Evolutionary conservation across 495 filamentous ascomycete genomes (phyloP).

Genomic region (Cudoniella acicularis): DNA sequence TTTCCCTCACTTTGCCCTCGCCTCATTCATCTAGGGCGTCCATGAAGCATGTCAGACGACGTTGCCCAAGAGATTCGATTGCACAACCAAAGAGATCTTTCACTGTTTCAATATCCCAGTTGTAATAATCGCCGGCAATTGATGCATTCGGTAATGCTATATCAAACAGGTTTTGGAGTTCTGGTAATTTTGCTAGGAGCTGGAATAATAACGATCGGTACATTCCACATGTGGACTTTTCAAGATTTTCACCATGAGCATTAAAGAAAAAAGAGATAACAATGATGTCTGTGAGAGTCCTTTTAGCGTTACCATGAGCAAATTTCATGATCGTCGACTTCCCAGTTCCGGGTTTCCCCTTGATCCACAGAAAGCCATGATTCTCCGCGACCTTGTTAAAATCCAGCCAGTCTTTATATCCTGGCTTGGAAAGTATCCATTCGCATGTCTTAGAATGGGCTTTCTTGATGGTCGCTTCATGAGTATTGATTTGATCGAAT

Average conservation of each 20-base stretch:
- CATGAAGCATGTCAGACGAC: neutral
- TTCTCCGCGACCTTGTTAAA: neutral
- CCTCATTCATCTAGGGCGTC: neutral
- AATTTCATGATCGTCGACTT: neutral
- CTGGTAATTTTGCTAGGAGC: conserved; percentile 20
- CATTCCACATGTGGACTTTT: conserved; percentile 29
- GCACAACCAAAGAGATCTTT: neutral
- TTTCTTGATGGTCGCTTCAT: too few relatives aligned
- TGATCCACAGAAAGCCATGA: neutral
- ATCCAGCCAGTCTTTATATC: too few relatives aligned
- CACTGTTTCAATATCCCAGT: conserved; percentile 15
- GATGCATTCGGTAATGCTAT: conserved; percentile 14
- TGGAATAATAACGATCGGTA: conserved; percentile 34
- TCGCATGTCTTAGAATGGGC: too few relatives aligned
- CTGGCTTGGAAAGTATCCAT: too few relatives aligned
- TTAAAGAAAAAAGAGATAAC: neutral
- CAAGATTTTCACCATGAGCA: conserved; percentile 10
- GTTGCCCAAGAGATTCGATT: conserved; percentile 10
- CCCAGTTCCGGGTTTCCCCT: neutral
- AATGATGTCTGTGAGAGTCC: neutral
- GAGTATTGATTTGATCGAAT: too few relatives aligned
- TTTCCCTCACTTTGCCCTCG: neutral
- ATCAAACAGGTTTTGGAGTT: neutral
- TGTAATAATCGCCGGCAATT: conserved; percentile 13
- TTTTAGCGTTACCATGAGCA: neutral